A percentile compares a stretch with the other conserved stretches of the same genome.
phyloP scores from a whole-genome alignment of 176 grass and related monocot species.

The Musa itinerans region DNA sequence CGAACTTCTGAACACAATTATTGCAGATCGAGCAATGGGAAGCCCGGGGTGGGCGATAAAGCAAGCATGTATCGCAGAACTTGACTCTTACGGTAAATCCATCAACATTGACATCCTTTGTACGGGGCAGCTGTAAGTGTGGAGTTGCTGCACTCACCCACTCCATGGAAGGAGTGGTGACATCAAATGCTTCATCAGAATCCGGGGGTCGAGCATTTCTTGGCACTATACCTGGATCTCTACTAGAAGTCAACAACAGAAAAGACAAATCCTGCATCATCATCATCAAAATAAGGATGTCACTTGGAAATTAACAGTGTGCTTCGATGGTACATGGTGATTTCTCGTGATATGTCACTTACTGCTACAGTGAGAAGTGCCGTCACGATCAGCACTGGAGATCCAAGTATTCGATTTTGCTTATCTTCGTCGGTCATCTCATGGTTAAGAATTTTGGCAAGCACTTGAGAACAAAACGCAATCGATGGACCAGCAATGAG shows the following conservation, averaged over 20 bases:
- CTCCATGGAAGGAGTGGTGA: conserved; percentile 43
- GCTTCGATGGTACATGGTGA: not conserved
- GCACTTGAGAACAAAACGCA: conserved; percentile 53
- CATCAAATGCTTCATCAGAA: not conserved
- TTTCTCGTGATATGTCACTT: not conserved
- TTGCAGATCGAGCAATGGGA: conserved; percentile 87
- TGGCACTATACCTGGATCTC: conserved; percentile 87
- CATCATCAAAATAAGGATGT: not conserved
- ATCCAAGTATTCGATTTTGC: conserved; percentile 38
- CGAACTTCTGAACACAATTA: conserved; percentile 87
- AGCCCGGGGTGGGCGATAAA: conserved; percentile 71
- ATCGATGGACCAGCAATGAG: conserved; percentile 48
- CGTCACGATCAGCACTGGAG: conserved; percentile 40
- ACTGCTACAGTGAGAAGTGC: conserved; percentile 35
- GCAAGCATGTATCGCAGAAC: conserved; percentile 82
- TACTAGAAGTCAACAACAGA: conserved; percentile 66
- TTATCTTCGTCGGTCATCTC: not conserved
- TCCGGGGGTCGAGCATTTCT: conserved; percentile 50
- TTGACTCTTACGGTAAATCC: conserved; percentile 65
- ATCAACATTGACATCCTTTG: conserved; percentile 51
- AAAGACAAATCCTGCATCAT: conserved; percentile 44
- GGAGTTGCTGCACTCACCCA: conserved; percentile 61
- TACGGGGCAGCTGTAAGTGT: conserved; percentile 52
- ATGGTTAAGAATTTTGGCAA: conserved; percentile 40
- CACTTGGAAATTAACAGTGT: too few relatives aligned